Percentiles rank a stretch among this genome's conserved stretches.
These are phyloP conservation scores for Sarocladium oryzae DNA, from an alignment of 2,329 filamentous ascomycete genomes.

Conservation along the genomic window DNA sequence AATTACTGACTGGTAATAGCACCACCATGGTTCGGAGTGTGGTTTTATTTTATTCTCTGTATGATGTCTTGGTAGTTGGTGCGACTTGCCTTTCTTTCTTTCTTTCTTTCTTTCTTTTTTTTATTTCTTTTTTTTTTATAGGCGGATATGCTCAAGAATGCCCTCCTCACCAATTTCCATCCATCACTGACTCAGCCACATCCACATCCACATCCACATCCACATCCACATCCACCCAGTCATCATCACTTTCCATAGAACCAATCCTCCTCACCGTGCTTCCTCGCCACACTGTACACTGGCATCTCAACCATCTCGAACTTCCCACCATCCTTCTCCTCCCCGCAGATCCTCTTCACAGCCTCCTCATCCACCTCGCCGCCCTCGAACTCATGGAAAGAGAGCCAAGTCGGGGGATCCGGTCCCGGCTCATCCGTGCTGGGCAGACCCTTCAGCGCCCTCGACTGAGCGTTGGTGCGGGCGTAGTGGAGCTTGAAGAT, in stretches of 20 bases:
- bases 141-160: no score
- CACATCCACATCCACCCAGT: no score
- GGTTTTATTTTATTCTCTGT: no score
- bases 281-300: background rate
- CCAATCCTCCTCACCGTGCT: slow-evolving; percentile 2
- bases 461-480: slow-evolving; percentile 16
- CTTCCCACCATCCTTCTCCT: background rate
- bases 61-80: background rate
- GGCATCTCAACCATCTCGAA: background rate
- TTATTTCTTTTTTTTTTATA: no score
- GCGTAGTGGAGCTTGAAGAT: slow-evolving; percentile 17
- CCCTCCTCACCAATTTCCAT: no score
- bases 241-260: slow-evolving; percentile 1
- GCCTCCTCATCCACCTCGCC: slow-evolving; percentile 2
- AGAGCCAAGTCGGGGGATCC: slow-evolving; percentile 15
- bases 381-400: slow-evolving; percentile 11
- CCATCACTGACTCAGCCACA: no score
- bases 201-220: no score
- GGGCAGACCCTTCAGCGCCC: slow-evolving; percentile 16
- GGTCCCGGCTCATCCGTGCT: slow-evolving; percentile 13
- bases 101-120: no score
- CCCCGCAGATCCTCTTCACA: background rate
- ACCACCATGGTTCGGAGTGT: no score
- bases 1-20: no score
- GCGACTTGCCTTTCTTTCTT: no score